A percentile compares a stretch with the other conserved stretches of the same genome.
phyloP scores from a whole-genome alignment of 257 asterid genomes.

The Capsicum chinense region DNA sequence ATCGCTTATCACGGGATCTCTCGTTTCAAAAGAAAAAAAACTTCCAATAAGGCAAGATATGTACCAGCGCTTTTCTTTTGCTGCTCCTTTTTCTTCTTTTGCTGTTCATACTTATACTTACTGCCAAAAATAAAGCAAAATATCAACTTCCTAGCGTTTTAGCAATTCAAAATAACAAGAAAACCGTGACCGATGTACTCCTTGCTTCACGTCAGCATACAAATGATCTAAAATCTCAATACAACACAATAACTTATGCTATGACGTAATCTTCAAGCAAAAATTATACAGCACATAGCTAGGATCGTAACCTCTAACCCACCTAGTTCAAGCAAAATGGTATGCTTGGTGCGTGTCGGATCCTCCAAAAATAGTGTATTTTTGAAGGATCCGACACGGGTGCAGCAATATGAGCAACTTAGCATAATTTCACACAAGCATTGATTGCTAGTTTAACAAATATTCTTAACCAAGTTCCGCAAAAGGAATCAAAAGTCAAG shows the following conservation, averaged over 20 bases:
- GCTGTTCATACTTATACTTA: constrained; percentile 86
- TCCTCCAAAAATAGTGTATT: too few relatives aligned
- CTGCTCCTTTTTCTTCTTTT: constrained; percentile 93
- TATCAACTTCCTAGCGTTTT: constrained; percentile 10
- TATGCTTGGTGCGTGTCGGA: background rate
- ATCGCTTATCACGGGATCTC: background rate
- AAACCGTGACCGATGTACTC: background rate
- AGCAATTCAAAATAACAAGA: constrained; percentile 12
- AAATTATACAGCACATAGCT: background rate
- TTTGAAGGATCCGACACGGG: too few relatives aligned
- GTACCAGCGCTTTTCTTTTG: constrained; percentile 90
- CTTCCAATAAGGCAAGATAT: constrained; percentile 26
- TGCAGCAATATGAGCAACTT: too few relatives aligned
- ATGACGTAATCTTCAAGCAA: background rate
- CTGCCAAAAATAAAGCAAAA: constrained; percentile 48
- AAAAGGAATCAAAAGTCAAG: background rate
- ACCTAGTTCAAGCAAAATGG: background rate
- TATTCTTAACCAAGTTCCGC: too few relatives aligned
- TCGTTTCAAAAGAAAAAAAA: background rate
- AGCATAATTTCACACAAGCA: too few relatives aligned
- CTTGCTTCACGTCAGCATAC: constrained; percentile 16
- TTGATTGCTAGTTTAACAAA: too few relatives aligned
- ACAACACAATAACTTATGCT: background rate
- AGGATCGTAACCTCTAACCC: background rate
- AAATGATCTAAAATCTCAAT: background rate